Conservation (phyloP, 495 filamentous ascomycete species). For the Friedmanniomyces simplex region DNA sequence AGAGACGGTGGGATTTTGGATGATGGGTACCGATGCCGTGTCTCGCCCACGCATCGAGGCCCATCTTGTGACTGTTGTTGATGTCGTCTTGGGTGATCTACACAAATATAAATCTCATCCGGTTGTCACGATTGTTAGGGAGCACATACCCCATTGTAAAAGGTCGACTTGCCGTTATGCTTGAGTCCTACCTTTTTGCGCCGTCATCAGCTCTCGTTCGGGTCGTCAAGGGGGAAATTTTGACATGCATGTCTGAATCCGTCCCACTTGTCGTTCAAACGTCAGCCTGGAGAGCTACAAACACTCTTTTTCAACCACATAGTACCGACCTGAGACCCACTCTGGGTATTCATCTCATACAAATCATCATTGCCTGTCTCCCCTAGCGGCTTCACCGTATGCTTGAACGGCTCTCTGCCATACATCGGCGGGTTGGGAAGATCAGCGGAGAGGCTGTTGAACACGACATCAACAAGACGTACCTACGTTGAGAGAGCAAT, state of each 20-base stretch:
- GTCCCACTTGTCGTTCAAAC: constrained; percentile 57
- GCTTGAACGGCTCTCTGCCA: constrained; percentile 45
- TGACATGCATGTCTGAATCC: constrained; percentile 42
- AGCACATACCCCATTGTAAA: constrained; percentile 36
- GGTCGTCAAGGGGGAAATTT: background rate
- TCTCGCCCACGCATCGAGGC: constrained; percentile 39
- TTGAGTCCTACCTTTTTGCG: background rate
- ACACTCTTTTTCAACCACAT: background rate
- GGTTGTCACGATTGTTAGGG: background rate
- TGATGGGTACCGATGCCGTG: constrained; percentile 35
- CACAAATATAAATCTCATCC: background rate
- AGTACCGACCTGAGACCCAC: constrained; percentile 28
- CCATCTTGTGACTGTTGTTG: constrained; percentile 37
- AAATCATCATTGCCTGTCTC: constrained; percentile 53
- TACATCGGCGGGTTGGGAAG: constrained; percentile 43
- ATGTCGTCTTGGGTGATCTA: background rate
- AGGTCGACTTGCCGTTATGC: constrained; percentile 27
- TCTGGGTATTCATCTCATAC: constrained; percentile 66
- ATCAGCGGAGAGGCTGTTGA: constrained; percentile 38
- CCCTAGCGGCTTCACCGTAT: constrained; percentile 43
- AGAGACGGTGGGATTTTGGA: background rate
- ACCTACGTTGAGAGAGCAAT: background rate
- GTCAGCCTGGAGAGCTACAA: background rate
- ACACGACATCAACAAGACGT: background rate
- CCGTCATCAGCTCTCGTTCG: background rate